phyloP scores from a whole-genome alignment of 768 basidiomycete species.

The Leccinum ochraceum region DNA sequence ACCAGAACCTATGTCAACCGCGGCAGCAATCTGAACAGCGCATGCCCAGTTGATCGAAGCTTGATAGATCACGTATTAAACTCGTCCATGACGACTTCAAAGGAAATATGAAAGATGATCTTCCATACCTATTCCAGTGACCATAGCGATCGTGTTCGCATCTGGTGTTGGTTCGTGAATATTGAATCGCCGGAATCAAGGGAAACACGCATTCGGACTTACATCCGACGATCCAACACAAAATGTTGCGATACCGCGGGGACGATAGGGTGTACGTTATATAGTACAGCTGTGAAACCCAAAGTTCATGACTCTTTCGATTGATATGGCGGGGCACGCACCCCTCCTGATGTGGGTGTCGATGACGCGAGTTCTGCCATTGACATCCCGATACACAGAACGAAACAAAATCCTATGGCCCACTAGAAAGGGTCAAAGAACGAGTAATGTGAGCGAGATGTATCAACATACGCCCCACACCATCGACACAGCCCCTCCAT shows the following conservation, averaged over 20 bases:
- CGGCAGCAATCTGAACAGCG: slow-evolving; percentile 63
- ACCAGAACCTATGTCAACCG: slow-evolving; percentile 53
- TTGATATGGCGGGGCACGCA: not conserved
- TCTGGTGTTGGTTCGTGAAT: slow-evolving; percentile 27
- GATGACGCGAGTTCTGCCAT: slow-evolving; percentile 41
- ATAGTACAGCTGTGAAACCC: slow-evolving; percentile 49
- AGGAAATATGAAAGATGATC: not conserved
- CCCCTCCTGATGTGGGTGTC: slow-evolving; percentile 40
- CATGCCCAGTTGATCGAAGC: slow-evolving; percentile 67
- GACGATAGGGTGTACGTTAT: slow-evolving; percentile 62
- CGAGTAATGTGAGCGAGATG: not conserved
- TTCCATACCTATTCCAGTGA: slow-evolving; percentile 37
- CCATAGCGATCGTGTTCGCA: slow-evolving; percentile 51
- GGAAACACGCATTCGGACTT: not conserved
- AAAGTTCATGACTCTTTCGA: not conserved
- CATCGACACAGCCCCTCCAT: slow-evolving; percentile 48
- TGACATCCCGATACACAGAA: slow-evolving; percentile 38
- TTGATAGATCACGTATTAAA: slow-evolving; percentile 19
- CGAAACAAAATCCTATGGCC: slow-evolving; percentile 38
- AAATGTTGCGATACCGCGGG: slow-evolving; percentile 54
- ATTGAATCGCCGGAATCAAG: not conserved
- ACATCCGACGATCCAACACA: slow-evolving; percentile 57
- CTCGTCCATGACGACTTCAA: not conserved
- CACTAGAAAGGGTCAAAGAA: slow-evolving; percentile 23
- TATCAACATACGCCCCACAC: slow-evolving; percentile 38